phyloP scores from a whole-genome alignment of 139 green algal species.

The Ettlia oleoabundans region DNA sequence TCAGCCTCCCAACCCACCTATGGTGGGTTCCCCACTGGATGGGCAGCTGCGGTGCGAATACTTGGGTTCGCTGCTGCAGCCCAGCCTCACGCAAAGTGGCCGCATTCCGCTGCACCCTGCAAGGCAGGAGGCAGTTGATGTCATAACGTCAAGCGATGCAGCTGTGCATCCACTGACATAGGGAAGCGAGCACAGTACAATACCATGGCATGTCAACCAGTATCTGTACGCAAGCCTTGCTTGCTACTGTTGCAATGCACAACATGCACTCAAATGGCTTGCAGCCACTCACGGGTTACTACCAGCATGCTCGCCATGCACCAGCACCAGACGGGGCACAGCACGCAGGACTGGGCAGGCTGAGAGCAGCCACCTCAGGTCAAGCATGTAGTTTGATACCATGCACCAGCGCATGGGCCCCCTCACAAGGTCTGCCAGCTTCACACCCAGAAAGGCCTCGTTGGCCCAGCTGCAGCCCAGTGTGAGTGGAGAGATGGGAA shows the following conservation, averaged over 20 bases:
- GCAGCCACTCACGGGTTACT: not conserved
- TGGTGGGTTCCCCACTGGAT: constrained; percentile 62
- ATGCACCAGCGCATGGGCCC: constrained; percentile 51
- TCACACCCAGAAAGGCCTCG: constrained; percentile 51
- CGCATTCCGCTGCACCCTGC: constrained; percentile 1
- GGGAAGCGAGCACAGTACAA: no score
- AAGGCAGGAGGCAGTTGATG: no score
- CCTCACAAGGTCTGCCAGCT: constrained; percentile 46
- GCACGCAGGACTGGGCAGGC: constrained; percentile 59
- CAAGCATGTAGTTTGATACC: constrained; percentile 80
- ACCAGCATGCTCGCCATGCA: constrained; percentile 51
- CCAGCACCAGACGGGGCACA: constrained; percentile 52
- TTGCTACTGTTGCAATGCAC: no score
- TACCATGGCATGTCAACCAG: not conserved
- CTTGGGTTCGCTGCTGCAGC: constrained; percentile 1
- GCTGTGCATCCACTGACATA: not conserved
- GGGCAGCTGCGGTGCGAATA: constrained; percentile 51
- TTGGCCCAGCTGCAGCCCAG: constrained; percentile 55
- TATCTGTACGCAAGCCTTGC: not conserved
- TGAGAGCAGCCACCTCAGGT: constrained; percentile 72
- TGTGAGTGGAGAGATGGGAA: no score
- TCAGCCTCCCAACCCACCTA: constrained; percentile 27
- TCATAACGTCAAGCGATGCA: not conserved
- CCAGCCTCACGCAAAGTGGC: not conserved
- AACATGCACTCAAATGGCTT: no score